Evolutionary conservation across 345 rosid species (phyloP).

Genomic region (Excoecaria agallocha): DNA sequence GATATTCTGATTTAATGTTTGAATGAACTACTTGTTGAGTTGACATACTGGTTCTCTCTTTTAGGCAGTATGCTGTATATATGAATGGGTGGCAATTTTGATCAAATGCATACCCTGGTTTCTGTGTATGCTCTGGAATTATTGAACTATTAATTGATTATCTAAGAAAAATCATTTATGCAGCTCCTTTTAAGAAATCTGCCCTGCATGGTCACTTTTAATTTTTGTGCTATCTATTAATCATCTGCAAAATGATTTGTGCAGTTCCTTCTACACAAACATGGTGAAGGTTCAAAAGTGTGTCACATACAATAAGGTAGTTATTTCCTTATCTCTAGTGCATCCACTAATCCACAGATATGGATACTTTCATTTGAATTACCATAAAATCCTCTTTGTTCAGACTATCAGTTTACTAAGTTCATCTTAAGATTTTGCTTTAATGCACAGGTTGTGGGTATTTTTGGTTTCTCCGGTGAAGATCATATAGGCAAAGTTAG

Average conservation of each 20-base stretch:
- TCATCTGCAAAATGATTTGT: constrained; percentile 13
- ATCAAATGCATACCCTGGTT: neutral
- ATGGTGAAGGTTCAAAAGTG: constrained; percentile 87
- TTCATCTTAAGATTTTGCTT: constrained; percentile 4
- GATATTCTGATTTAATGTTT: neutral
- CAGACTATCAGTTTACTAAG: neutral
- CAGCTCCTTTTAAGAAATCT: neutral
- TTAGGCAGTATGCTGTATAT: neutral
- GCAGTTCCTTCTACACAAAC: constrained; percentile 82
- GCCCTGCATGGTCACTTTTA: neutral
- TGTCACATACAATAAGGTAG: constrained; percentile 82
- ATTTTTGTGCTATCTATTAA: neutral
- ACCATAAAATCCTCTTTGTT: neutral
- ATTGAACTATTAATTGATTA: neutral
- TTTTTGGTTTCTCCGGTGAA: constrained; percentile 92
- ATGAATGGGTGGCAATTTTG: neutral
- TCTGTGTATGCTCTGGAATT: neutral
- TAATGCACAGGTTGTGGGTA: constrained; percentile 60
- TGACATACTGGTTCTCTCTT: neutral
- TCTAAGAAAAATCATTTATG: neutral
- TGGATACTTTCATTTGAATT: too few species aligned
- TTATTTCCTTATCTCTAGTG: neutral
- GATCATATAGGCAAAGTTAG: constrained; percentile 89
- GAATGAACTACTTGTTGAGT: neutral
- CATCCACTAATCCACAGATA: too few species aligned